Evolutionary conservation across 495 filamentous ascomycete genomes (phyloP), one percentile per base, ranked within the genome.

Genomic region (Chaetomidium leptoderma): DNA sequence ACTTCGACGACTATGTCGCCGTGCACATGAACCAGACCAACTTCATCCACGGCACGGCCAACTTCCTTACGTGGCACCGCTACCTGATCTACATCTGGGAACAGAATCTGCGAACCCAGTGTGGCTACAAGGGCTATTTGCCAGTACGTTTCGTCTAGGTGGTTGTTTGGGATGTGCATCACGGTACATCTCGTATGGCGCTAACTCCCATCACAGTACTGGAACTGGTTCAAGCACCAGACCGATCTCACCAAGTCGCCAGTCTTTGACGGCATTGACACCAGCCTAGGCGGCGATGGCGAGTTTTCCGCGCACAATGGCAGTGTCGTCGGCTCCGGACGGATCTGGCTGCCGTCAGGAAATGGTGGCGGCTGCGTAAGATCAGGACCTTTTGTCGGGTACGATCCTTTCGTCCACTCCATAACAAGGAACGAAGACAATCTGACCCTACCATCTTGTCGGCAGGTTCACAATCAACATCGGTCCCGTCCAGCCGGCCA

Each of bases 1-100:
- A 68, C 27, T 86, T 79, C 56, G 86, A 89, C 71, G 85, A 89
- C 65, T 87, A 87, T 57, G 75, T 83, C 27, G 82, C 76, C 10
- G 76, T 77, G 8, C 87, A 89, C 65, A 84, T 87, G 59, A 79
- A 80, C 57, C 76, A 86, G 61, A 84, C 82, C 5, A 58, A 74
- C 29, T 58, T 55, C n/a, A 86, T 88, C 44, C 86, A 89, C 61
- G 78, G 72, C 55, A 84, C 81, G 13, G 76, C 55, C 36, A 63
- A 63, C 36, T 63, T 63, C 33, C 45, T 48, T 3, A 48, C 45
- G 16, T 48, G 45, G 45, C 45, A 48, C 24, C 45, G 45, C 23
- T 48, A 48, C 45, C 14, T 48, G 16, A 48, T 48, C 16, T 48
- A 16, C 16, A 14, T 48, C 11, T 48, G 45, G 45, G 45, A 48